Evolutionary conservation across 495 filamentous ascomycete species (phyloP).

Genomic region (Lasiosphaeria hispida): DNA sequence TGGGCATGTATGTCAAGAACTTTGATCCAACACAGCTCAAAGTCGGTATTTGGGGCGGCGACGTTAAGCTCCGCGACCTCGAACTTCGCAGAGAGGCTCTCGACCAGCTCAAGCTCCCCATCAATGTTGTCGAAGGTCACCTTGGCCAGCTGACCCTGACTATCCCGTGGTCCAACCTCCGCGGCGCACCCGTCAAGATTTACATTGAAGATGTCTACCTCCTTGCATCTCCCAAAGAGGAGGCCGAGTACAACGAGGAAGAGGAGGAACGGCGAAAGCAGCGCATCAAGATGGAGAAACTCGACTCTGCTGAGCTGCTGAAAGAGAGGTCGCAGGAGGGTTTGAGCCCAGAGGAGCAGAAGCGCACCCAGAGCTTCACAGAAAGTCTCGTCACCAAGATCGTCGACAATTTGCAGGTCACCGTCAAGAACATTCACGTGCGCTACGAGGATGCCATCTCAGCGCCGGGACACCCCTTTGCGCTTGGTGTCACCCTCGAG

Average conservation of each 20-base stretch:
- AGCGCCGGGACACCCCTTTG: constrained; percentile 91
- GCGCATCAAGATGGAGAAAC: constrained; percentile 91
- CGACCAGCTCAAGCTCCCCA: constrained; percentile 89
- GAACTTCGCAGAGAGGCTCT: constrained; percentile 91
- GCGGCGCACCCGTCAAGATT: constrained; percentile 89
- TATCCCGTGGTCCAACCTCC: constrained; percentile 94
- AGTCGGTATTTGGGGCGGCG: constrained; percentile 96
- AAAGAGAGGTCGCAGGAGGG: constrained; percentile 90
- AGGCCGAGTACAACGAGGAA: constrained; percentile 86
- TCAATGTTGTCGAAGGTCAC: constrained; percentile 96
- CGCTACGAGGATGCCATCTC: constrained; percentile 98
- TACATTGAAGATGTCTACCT: constrained; percentile 96
- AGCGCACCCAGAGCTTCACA: constrained; percentile 94
- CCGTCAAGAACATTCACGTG: constrained; percentile 95
- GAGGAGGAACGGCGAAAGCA: constrained; percentile 83
- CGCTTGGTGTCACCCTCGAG: constrained; percentile 83
- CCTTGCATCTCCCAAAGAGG: constrained; percentile 89
- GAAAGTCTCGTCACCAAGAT: constrained; percentile 92
- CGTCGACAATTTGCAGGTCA: constrained; percentile 95
- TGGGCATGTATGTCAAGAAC: constrained; percentile 99
- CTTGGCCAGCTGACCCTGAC: constrained; percentile 83
- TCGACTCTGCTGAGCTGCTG: constrained; percentile 90
- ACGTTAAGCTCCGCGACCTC: constrained; percentile 88
- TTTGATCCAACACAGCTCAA: constrained; percentile 96
- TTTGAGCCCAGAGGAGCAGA: constrained; percentile 88